Percentiles rank a stretch among this genome's conserved stretches.
phyloP scores from a whole-genome alignment of 805 yeast genomes.

The Metschnikowia reukaufii region DNA sequence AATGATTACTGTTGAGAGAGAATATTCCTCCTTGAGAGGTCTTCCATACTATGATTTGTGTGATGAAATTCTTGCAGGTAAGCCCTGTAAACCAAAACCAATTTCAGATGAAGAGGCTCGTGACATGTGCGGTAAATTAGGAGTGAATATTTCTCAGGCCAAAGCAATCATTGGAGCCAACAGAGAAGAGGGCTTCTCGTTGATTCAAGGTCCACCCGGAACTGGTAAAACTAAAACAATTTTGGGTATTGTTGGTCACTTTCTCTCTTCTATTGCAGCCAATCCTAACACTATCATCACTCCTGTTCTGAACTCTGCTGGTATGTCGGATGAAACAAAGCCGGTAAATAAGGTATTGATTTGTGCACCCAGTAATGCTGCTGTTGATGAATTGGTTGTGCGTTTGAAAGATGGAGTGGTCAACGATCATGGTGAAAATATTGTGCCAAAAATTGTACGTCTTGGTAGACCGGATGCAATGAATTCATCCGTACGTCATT shows the following conservation, averaged over 20 bases:
- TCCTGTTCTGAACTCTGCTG: slow-evolving; percentile 21
- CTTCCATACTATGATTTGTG: slow-evolving; percentile 77
- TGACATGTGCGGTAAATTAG: slow-evolving; percentile 47
- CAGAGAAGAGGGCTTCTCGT: slow-evolving; percentile 69
- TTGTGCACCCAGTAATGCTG: slow-evolving; percentile 99
- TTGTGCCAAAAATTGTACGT: slow-evolving; percentile 73
- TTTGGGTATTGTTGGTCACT: slow-evolving; percentile 83
- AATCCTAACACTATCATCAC: slow-evolving; percentile 19
- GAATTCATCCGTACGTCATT: slow-evolving; percentile 74
- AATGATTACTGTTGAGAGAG: slow-evolving; percentile 92
- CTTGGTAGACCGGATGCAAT: slow-evolving; percentile 89
- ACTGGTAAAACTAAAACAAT: slow-evolving; percentile 98
- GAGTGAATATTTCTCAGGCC: slow-evolving; percentile 88
- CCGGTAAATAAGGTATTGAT: slow-evolving; percentile 61
- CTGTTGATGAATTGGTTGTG: slow-evolving; percentile 90
- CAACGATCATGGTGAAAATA: slow-evolving; percentile 51
- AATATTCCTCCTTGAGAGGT: slow-evolving; percentile 79
- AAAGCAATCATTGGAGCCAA: slow-evolving; percentile 78
- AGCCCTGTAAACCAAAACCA: slow-evolving; percentile 47
- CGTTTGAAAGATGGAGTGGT: slow-evolving; percentile 75
- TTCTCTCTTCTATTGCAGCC: slow-evolving; percentile 42
- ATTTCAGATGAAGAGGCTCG: slow-evolving; percentile 40
- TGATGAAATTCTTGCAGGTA: slow-evolving; percentile 64
- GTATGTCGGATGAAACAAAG: slow-evolving; percentile 32
- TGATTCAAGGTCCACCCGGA: slow-evolving; percentile 99